Base-by-base conservation (phyloP, 192 early-diverging fungal genomes). In the Coemansia sp. region DNA sequence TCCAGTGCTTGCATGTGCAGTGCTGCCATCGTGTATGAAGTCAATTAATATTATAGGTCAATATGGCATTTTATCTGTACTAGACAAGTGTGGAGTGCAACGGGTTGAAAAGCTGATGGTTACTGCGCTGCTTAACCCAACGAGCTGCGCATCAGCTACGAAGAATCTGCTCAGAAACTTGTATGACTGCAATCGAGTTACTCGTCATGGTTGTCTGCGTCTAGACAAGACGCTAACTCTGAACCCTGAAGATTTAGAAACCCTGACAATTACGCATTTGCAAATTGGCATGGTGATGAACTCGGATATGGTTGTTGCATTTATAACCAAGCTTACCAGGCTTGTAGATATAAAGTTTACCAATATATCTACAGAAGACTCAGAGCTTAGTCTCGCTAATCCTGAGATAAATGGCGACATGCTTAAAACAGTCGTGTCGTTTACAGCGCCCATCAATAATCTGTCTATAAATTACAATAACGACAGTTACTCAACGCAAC, bases 271-370 rank as follows among this genome's bases (percentile, higher is more conserved):
- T 8, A 57, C 55, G n/a, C 17, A 37, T 21, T 31, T 57, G 55
- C 55, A 57, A 12, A 19, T 57, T 21, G 55, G 55, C 35, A 57
- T 37, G 55, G 14, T 6, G n/a, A 14, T 57, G 29, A 9, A n/a
- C 14, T 31, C 55, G 7, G 6, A 11, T 9, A 17, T 57, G 55
- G 14, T 57, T 5, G 29, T 57, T 19, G 35, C 14, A n/a, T 57
- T 57, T 37, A 31, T 57, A 17, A n/a, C n/a, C 16, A 57, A 17
- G 37, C 29, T 57, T 12, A 1, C 31, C 17, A 26, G 6, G 7
- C 55, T 57, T 7, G 17, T 29, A 7, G 29, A 57, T 8, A 31
- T 57, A 5, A 57, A 57, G 17, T 57, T 57, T 22, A 57, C 57
- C 31, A 67, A 51, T 25, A 19, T 37, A 37, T 45, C 41, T 0